Percentiles rank a stretch among this genome's conserved stretches.
Evolutionary conservation across 345 rosid genomes (phyloP).

Genomic region (Salix viminalis): DNA sequence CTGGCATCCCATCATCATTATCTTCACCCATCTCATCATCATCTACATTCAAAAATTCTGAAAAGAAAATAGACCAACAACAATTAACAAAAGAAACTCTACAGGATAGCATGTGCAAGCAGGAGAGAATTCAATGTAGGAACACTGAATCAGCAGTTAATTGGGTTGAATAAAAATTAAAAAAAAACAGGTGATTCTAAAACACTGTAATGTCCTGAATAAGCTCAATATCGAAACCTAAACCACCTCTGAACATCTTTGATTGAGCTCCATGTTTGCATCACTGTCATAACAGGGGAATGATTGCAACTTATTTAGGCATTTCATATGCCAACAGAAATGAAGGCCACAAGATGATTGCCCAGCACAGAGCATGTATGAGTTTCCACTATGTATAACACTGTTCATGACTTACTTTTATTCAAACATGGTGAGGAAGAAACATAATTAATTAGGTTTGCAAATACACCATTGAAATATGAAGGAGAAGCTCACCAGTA

Average conservation of each 20-base stretch:
- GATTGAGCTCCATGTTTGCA: not conserved
- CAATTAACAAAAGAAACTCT: not conserved
- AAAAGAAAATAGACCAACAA: slow-evolving; percentile 4
- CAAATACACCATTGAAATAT: not conserved
- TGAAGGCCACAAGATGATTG: not conserved
- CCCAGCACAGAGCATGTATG: not conserved
- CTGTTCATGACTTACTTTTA: not conserved
- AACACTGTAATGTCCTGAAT: not conserved
- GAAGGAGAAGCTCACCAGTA: slow-evolving; percentile 56
- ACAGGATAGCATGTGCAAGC: not conserved
- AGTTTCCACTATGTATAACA: not conserved
- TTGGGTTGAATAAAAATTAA: not conserved
- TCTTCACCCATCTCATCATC: slow-evolving; percentile 79
- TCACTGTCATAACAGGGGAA: not conserved
- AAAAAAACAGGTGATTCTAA: not conserved
- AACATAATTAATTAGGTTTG: not conserved
- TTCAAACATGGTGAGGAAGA: not conserved
- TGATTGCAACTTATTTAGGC: not conserved
- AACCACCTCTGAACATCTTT: not conserved
- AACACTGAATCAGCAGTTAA: not conserved
- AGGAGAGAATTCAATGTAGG: not conserved
- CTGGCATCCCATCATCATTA: slow-evolving; percentile 49
- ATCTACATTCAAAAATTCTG: slow-evolving; percentile 85
- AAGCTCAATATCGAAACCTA: not conserved
- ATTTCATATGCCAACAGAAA: not conserved